A percentile compares a stretch with the other conserved stretches of the same genome.
These are phyloP conservation scores for Myxozyma geophila DNA, from an alignment of 805 yeast genomes.

Conservation along the genomic window DNA sequence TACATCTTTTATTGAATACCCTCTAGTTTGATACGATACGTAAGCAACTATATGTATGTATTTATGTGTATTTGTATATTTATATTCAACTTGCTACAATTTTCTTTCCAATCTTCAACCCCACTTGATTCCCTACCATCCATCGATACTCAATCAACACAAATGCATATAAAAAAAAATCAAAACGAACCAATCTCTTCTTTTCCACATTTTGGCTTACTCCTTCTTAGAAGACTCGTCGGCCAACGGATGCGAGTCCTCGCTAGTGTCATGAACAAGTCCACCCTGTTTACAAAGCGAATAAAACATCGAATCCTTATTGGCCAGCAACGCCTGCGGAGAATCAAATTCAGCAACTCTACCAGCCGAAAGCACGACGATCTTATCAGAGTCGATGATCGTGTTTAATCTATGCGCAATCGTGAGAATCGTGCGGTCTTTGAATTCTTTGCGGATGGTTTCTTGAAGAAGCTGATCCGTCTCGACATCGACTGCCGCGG, in stretches of 20 bases:
- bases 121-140: no score
- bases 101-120: no score
- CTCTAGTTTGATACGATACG: no score
- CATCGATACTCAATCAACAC: neutral
- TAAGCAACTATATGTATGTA: no score
- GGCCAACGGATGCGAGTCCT: neutral
- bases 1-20: no score
- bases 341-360: constrained; percentile 75
- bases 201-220: neutral
- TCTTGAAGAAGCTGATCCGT: constrained; percentile 80
- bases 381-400: constrained; percentile 79
- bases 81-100: no score
- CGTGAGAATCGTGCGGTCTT: constrained; percentile 77
- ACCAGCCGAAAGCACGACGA: constrained; percentile 76
- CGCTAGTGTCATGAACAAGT: constrained; percentile 32
- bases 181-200: neutral
- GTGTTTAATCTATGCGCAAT: constrained; percentile 91
- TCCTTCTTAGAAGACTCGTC: constrained; percentile 16
- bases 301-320: constrained; percentile 72
- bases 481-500: constrained; percentile 86
- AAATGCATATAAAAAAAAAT: neutral
- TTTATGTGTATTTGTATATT: no score
- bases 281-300: constrained; percentile 85
- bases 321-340: constrained; percentile 68
- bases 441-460: constrained; percentile 74